These are phyloP conservation scores for Ramaria sp. DNA, from an alignment of 768 basidiomycete species.

Conservation along the genomic window DNA sequence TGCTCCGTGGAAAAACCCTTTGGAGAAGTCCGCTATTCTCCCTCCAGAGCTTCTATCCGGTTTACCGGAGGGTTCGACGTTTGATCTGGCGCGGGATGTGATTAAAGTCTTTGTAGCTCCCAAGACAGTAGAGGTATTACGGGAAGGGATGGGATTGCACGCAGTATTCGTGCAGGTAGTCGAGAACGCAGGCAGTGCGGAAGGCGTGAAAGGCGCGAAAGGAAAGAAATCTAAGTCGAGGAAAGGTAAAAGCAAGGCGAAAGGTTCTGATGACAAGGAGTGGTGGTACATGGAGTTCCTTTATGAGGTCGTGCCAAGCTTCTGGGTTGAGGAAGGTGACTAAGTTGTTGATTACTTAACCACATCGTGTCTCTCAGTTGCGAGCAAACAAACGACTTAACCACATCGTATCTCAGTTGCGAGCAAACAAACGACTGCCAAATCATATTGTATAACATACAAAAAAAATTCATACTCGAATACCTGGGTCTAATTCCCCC, in stretches of 20 bases:
- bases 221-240: slow-evolving; percentile 17
- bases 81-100: slow-evolving; percentile 31
- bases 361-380: too few relatives aligned
- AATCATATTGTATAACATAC: too few relatives aligned
- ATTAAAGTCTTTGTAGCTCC: slow-evolving; percentile 50
- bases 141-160: slow-evolving; percentile 44
- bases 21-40: slow-evolving; percentile 26
- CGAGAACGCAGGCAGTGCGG: slow-evolving; percentile 18
- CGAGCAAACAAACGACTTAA: too few relatives aligned
- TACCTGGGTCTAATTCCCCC: slow-evolving; percentile 75
- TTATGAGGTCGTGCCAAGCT: slow-evolving; percentile 43
- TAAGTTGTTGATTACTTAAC: not conserved
- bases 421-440: too few relatives aligned
- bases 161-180: slow-evolving; percentile 63
- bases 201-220: slow-evolving; percentile 11
- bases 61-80: slow-evolving; percentile 21
- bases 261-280: slow-evolving; percentile 12
- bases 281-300: slow-evolving; percentile 57
- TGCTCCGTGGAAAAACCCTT: slow-evolving; percentile 38
- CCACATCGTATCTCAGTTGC: not conserved
- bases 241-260: slow-evolving; percentile 15
- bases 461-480: slow-evolving; percentile 28
- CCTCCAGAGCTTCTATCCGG: slow-evolving; percentile 22
- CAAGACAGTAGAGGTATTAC: slow-evolving; percentile 28
- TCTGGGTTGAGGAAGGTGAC: slow-evolving; percentile 28